Conservation (phyloP, 2,329 filamentous ascomycete genomes). For the Penicillium expansum region DNA sequence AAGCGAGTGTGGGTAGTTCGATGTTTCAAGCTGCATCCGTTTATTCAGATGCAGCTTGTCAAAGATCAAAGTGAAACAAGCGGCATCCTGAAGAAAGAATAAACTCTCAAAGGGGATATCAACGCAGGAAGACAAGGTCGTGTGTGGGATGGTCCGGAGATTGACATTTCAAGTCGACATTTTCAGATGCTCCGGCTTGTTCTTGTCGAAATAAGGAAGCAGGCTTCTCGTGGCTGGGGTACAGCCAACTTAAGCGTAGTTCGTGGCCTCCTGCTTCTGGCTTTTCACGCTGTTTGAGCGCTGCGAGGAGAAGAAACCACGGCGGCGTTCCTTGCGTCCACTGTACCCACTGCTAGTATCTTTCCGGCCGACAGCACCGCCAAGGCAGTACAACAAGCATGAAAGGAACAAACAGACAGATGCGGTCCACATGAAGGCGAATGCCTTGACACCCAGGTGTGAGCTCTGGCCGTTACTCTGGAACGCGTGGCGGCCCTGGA, state of each 20-base stretch:
- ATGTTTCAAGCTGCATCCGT: neutral
- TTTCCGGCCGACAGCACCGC: slow-evolving; percentile 35
- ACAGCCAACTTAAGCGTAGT: slow-evolving; percentile 22
- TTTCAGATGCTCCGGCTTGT: neutral
- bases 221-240: neutral
- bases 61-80: slow-evolving; percentile 1
- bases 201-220: neutral
- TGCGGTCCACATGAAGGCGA: slow-evolving; percentile 62
- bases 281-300: slow-evolving; percentile 29
- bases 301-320: slow-evolving; percentile 38
- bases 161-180: neutral
- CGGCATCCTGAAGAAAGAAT: slow-evolving; percentile 6
- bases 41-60: neutral
- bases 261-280: slow-evolving; percentile 26
- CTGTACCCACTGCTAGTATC: slow-evolving; percentile 33
- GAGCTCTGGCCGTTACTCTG: slow-evolving; percentile 48
- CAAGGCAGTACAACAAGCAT: slow-evolving; percentile 57
- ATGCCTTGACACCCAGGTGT: slow-evolving; percentile 56
- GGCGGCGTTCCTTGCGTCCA: slow-evolving; percentile 37
- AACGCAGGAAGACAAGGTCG: slow-evolving; percentile 10
- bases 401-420: slow-evolving; percentile 55
- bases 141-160: slow-evolving; percentile 1
- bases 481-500: slow-evolving; percentile 58
- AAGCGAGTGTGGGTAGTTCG: slow-evolving; percentile 16
- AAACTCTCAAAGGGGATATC: slow-evolving; percentile 13